Percentiles rank a stretch among this genome's conserved stretches.
phyloP scores from a whole-genome alignment of 352 stramenopile genomes.

The Vaucheria bursata region DNA sequence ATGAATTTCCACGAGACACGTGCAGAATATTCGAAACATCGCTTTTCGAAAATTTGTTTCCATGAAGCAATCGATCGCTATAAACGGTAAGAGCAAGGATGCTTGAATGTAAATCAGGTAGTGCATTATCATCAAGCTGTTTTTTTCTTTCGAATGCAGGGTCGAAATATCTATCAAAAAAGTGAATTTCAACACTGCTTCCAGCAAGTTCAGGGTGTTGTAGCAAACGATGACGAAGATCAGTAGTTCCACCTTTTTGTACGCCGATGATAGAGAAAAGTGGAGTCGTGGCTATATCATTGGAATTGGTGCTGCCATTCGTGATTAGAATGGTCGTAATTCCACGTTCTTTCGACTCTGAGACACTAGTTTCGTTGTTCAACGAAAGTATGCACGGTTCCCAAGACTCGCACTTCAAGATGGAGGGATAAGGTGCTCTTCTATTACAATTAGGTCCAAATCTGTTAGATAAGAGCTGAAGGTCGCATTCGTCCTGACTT shows the following conservation, averaged over 20 bases:
- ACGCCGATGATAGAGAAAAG: not conserved
- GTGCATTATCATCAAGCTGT: not conserved
- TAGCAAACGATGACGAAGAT: constrained; percentile 24
- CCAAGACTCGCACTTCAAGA: no score
- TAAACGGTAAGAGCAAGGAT: not conserved
- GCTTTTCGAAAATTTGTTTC: not conserved
- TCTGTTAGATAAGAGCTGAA: no score
- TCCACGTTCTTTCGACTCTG: not conserved
- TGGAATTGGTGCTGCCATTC: not conserved
- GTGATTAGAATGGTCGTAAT: not conserved
- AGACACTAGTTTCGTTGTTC: no score
- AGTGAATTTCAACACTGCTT: constrained; percentile 35
- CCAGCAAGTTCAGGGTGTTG: constrained; percentile 27
- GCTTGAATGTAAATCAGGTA: not conserved
- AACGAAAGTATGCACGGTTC: no score
- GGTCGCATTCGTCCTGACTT: no score
- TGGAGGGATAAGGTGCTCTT: no score
- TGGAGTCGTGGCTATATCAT: not conserved
- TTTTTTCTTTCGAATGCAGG: not conserved
- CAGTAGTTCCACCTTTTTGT: constrained; percentile 41
- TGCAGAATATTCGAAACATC: not conserved
- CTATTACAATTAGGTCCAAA: no score
- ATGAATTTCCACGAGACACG: not conserved
- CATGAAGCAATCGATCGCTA: not conserved
- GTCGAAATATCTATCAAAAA: constrained; percentile 19